Conservation (phyloP, 1,139 yeast genomes). For the Geotrichum candidum region DNA sequence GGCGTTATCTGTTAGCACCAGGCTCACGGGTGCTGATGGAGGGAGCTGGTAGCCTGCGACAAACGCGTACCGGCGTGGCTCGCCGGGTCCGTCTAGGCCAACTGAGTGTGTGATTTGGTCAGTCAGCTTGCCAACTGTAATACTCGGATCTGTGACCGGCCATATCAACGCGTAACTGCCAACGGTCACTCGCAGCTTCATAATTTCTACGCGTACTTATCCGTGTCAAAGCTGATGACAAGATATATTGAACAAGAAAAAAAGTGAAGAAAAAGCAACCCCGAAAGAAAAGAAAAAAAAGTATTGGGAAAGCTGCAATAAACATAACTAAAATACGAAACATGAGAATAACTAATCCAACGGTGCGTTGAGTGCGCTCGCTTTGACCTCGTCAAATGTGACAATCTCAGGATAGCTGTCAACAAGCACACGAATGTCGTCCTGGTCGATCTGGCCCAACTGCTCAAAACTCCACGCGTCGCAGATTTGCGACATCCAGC, state of each 20-base stretch:
- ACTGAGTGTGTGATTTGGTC: neutral
- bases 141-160: neutral
- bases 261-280: too few species aligned
- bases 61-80: neutral
- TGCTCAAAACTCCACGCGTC: constrained; percentile 54
- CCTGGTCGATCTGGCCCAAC: constrained; percentile 44
- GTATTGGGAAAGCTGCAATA: neutral
- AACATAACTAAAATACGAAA: neutral
- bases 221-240: neutral
- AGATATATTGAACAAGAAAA: neutral
- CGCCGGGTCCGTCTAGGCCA: neutral
- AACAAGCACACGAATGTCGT: constrained; percentile 27
- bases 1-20: neutral
- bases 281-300: neutral
- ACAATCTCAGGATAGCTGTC: constrained; percentile 24
- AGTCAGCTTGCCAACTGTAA: neutral
- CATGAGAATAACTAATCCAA: constrained; percentile 6
- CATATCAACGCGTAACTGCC: neutral
- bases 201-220: neutral
- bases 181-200: neutral
- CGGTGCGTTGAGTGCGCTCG: constrained; percentile 10
- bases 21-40: neutral
- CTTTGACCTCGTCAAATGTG: constrained; percentile 8
- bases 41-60: neutral
- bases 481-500: constrained; percentile 62